phyloP scores from a whole-genome alignment of 2,329 filamentous ascomycete genomes.

The Colletotrichum lupini region DNA sequence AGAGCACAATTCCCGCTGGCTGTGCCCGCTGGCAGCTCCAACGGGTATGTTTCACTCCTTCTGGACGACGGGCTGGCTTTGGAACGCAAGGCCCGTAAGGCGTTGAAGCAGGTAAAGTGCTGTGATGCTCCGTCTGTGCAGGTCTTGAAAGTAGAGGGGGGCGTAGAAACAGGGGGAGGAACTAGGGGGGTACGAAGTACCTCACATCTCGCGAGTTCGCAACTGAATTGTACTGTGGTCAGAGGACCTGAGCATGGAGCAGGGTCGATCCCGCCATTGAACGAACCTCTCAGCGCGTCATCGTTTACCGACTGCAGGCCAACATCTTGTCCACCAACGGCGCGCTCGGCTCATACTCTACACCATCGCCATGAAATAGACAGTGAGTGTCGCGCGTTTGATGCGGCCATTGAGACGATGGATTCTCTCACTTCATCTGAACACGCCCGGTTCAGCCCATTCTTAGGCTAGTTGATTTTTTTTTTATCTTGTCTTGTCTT shows the following conservation, averaged over 20 bases:
- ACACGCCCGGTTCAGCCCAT: not conserved
- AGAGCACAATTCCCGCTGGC: not conserved
- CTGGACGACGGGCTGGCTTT: not conserved
- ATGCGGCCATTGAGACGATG: slow-evolving; percentile 21
- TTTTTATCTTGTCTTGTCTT: not conserved
- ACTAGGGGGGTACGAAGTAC: not conserved
- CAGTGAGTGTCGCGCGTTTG: slow-evolving; percentile 11
- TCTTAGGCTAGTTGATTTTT: not conserved
- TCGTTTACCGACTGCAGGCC: slow-evolving; percentile 25
- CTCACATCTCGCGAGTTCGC: not conserved
- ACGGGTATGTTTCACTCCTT: slow-evolving; percentile 14
- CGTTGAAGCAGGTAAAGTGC: not conserved
- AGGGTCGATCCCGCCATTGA: slow-evolving; percentile 33
- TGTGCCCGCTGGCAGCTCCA: not conserved
- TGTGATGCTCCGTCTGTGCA: not conserved
- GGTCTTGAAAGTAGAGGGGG: not conserved
- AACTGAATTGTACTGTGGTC: not conserved
- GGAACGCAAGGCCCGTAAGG: not conserved
- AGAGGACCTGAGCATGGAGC: slow-evolving; percentile 1
- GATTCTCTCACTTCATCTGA: not conserved
- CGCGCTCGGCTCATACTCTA: slow-evolving; percentile 3
- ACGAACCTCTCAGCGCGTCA: slow-evolving; percentile 35
- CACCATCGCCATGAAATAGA: not conserved
- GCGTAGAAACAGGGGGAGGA: not conserved
- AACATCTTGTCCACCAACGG: slow-evolving; percentile 18